Conservation (phyloP, 345 rosid species). For the Camelina hispida region DNA sequence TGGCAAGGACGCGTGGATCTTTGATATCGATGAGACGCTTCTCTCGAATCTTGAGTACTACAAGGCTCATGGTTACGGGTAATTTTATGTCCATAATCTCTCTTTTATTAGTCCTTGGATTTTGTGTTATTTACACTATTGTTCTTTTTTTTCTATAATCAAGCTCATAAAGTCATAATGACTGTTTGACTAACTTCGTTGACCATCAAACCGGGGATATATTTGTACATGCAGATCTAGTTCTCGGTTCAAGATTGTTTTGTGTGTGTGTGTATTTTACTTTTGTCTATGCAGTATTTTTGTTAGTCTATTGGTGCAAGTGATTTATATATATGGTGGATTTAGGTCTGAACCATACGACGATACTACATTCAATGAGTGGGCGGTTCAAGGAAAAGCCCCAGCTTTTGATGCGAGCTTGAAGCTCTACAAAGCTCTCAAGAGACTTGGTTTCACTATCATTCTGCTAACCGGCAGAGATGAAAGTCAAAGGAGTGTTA, state of each 20-base stretch:
- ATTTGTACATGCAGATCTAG: background rate
- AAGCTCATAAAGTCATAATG: background rate
- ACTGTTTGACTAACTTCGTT: constrained; percentile 18
- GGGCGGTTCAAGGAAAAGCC: constrained; percentile 69
- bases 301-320: background rate
- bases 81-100: background rate
- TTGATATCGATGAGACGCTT: constrained; percentile 86
- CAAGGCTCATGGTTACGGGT: constrained; percentile 69
- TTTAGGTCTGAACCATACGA: constrained; percentile 62
- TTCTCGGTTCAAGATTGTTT: background rate
- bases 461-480: constrained; percentile 73
- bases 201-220: constrained; percentile 12
- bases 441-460: constrained; percentile 63
- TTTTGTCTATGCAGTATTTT: background rate
- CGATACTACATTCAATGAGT: constrained; percentile 48
- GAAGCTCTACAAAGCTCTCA: constrained; percentile 61
- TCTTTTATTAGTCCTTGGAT: constrained; percentile 11
- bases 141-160: background rate
- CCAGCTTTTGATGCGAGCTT: constrained; percentile 68
- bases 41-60: constrained; percentile 76
- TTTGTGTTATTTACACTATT: background rate
- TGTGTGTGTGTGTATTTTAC: background rate
- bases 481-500: constrained; percentile 62
- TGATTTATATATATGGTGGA: constrained; percentile 4
- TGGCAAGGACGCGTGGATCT: constrained; percentile 86